Percentiles rank a stretch among this genome's conserved stretches.
Conservation (phyloP, 129 eudicot genomes). For the Tagetes erecta region DNA sequence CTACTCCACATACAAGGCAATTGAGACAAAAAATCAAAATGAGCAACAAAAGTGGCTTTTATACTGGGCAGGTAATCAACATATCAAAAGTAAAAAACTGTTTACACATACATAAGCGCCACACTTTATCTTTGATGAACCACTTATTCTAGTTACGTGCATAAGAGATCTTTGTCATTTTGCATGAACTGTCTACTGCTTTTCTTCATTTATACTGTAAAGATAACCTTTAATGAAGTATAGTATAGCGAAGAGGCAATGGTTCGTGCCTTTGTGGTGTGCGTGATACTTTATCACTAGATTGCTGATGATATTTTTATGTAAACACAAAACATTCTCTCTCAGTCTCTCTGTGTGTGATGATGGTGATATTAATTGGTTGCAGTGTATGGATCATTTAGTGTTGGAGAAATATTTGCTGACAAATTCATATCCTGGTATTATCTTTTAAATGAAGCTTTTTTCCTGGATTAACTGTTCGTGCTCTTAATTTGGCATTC, state of each 20-base stretch:
- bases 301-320: neutral
- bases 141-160: neutral
- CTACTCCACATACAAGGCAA: constrained; percentile 85
- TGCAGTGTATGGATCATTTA: constrained; percentile 95
- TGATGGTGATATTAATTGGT: constrained; percentile 20
- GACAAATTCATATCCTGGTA: constrained; percentile 86
- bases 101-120: neutral
- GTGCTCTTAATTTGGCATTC: neutral
- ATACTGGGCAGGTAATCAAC: constrained; percentile 93
- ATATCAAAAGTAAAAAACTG: neutral
- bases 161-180: neutral
- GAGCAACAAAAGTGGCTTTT: constrained; percentile 88
- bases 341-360: neutral
- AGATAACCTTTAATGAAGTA: neutral
- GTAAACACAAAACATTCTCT: neutral
- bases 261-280: neutral
- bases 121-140: neutral
- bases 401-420: constrained; percentile 66
- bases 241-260: neutral
- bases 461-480: constrained; percentile 3
- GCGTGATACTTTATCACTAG: neutral
- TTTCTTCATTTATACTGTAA: neutral
- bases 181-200: neutral
- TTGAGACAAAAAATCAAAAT: constrained; percentile 59
- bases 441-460: constrained; percentile 18